phyloP scores from a whole-genome alignment of 2,329 filamentous ascomycete species.

The Colletotrichum somersetense region DNA sequence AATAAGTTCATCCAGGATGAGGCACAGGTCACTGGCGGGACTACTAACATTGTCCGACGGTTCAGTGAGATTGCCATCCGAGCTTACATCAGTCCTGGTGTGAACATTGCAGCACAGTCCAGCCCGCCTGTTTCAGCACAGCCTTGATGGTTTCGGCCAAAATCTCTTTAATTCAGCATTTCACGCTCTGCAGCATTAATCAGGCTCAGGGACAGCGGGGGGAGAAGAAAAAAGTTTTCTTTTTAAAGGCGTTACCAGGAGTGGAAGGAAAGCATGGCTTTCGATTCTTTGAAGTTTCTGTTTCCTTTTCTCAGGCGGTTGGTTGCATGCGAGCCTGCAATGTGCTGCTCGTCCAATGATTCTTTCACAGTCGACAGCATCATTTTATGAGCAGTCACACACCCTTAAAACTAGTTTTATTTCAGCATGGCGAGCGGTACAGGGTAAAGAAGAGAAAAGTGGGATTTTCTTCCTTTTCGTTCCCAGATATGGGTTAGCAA shows the following conservation, averaged over 20 bases:
- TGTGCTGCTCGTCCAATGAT: slow-evolving; percentile 25
- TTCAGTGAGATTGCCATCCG: slow-evolving; percentile 75
- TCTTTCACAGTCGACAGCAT: slow-evolving; percentile 33
- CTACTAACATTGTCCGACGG: slow-evolving; percentile 79
- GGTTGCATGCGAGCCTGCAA: slow-evolving; percentile 33
- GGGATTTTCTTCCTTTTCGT: background rate
- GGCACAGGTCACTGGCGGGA: slow-evolving; percentile 73
- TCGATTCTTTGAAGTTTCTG: slow-evolving; percentile 13
- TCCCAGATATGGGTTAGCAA: background rate
- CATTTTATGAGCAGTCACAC: slow-evolving; percentile 33
- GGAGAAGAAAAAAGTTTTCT: slow-evolving; percentile 2
- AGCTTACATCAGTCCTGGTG: slow-evolving; percentile 68
- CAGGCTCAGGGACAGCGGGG: slow-evolving; percentile 21
- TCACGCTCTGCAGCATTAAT: slow-evolving; percentile 30
- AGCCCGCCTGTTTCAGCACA: slow-evolving; percentile 26
- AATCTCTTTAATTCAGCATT: slow-evolving; percentile 22
- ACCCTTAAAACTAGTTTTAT: slow-evolving; percentile 33
- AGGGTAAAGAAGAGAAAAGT: slow-evolving; percentile 25
- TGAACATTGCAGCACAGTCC: slow-evolving; percentile 56
- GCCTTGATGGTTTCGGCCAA: slow-evolving; percentile 7
- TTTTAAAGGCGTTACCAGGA: slow-evolving; percentile 30
- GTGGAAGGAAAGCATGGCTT: slow-evolving; percentile 35
- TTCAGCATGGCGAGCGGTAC: slow-evolving; percentile 35
- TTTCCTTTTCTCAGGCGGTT: slow-evolving; percentile 10
- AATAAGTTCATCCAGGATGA: slow-evolving; percentile 78